These are phyloP conservation scores for Vaccinium myrtillus DNA, from an alignment of 148 eudicot species.

Conservation along the genomic window DNA sequence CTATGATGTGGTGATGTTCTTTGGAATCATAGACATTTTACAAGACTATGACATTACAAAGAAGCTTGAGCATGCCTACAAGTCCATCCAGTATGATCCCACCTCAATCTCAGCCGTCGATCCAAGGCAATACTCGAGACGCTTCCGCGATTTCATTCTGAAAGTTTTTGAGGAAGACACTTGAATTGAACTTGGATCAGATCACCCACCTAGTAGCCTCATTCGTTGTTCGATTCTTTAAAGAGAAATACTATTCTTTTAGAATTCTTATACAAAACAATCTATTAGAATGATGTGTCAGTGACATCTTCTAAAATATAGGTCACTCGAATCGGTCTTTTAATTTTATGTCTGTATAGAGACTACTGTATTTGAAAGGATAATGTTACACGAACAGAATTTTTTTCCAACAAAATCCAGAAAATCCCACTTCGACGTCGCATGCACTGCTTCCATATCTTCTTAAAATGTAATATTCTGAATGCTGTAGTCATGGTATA, in stretches of 20 bases:
- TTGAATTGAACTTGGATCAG: background rate
- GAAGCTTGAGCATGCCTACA: constrained; percentile 90
- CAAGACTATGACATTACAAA: constrained; percentile 95
- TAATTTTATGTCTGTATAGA: too few species aligned
- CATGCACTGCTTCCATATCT: too few species aligned
- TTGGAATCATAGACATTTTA: constrained; percentile 74
- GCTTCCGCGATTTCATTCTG: constrained; percentile 76
- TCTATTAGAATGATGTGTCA: background rate
- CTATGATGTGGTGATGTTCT: constrained; percentile 85
- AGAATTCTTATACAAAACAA: background rate
- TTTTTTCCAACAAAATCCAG: too few species aligned
- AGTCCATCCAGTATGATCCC: constrained; percentile 79
- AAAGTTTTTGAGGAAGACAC: constrained; percentile 61
- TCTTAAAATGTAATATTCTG: too few species aligned
- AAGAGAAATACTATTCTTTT: background rate
- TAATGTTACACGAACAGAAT: too few species aligned
- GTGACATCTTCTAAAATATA: background rate
- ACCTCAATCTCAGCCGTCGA: constrained; percentile 82
- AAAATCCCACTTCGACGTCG: too few species aligned
- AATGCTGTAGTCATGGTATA: too few species aligned
- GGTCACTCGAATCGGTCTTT: background rate
- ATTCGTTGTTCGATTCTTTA: background rate
- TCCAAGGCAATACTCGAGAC: constrained; percentile 69
- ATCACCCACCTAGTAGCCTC: background rate
- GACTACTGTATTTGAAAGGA: too few species aligned